phyloP scores from a whole-genome alignment of 495 filamentous ascomycete genomes.

The Haplographium delicatum region DNA sequence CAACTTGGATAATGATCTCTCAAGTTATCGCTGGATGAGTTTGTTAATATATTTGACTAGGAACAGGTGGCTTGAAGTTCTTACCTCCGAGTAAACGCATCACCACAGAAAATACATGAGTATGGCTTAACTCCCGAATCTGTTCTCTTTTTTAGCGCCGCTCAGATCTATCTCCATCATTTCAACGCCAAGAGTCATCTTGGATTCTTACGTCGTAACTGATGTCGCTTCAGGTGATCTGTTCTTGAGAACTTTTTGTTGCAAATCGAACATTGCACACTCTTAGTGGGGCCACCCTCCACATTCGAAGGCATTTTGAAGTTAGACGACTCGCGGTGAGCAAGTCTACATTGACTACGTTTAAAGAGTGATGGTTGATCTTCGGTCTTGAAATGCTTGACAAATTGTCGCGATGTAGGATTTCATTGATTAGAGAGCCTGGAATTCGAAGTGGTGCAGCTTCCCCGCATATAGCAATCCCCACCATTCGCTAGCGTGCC shows the following conservation, averaged over 20 bases:
- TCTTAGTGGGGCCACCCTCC: slow-evolving; percentile 1
- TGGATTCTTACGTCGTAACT: slow-evolving; percentile 13
- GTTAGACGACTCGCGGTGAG: too few species aligned
- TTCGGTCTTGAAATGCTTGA: too few species aligned
- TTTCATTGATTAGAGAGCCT: too few species aligned
- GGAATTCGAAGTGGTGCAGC: too few species aligned
- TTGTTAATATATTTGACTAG: neutral
- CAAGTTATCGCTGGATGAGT: slow-evolving; percentile 14
- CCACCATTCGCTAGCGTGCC: too few species aligned
- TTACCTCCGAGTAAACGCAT: slow-evolving; percentile 19
- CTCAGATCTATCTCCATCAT: neutral
- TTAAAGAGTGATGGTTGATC: too few species aligned
- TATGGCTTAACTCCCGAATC: slow-evolving; percentile 21
- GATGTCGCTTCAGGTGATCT: slow-evolving; percentile 19
- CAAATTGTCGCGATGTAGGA: too few species aligned
- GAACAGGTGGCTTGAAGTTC: neutral
- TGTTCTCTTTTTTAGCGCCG: slow-evolving; percentile 1
- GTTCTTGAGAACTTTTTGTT: slow-evolving; percentile 16
- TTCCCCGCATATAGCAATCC: too few species aligned
- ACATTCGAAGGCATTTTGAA: slow-evolving; percentile 2
- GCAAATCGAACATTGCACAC: slow-evolving; percentile 13
- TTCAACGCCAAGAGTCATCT: neutral
- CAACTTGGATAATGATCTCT: slow-evolving; percentile 19
- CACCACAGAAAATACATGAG: slow-evolving; percentile 16
- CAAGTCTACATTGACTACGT: too few species aligned